A percentile compares a stretch with the other conserved stretches of the same genome.
Evolutionary conservation across 192 early-diverging fungal genomes (phyloP).

Genomic region (Powellomyces hirtus): DNA sequence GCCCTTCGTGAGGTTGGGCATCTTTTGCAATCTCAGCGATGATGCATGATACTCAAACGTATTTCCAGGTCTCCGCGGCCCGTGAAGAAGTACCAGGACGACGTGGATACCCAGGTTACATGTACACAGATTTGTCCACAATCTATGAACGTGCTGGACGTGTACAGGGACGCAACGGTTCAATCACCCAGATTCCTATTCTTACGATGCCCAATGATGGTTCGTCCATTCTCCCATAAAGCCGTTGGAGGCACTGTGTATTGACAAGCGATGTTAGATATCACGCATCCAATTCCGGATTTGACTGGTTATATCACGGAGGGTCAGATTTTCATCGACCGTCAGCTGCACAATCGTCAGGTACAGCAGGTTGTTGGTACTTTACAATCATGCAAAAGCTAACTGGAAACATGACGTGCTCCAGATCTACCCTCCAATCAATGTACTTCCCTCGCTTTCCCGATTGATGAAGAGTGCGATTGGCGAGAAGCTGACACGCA

Average conservation of each 20-base stretch:
- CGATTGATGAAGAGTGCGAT: slow-evolving; percentile 99
- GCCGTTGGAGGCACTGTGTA: background rate
- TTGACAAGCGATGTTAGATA: slow-evolving; percentile 57
- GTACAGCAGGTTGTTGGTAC: slow-evolving; percentile 15
- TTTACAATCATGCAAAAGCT: background rate
- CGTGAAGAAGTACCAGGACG: slow-evolving; percentile 99
- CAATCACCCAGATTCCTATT: slow-evolving; percentile 99
- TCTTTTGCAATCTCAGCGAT: background rate
- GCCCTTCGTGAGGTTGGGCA: slow-evolving; percentile 98
- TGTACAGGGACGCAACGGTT: slow-evolving; percentile 93
- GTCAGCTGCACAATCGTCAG: slow-evolving; percentile 97
- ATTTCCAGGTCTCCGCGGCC: slow-evolving; percentile 83
- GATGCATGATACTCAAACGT: no score
- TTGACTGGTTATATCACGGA: slow-evolving; percentile 99
- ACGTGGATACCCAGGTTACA: slow-evolving; percentile 99
- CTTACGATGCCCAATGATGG: slow-evolving; percentile 99
- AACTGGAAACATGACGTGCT: background rate
- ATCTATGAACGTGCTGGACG: slow-evolving; percentile 99
- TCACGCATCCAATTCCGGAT: slow-evolving; percentile 99
- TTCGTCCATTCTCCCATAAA: slow-evolving; percentile 16
- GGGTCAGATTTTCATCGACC: slow-evolving; percentile 99
- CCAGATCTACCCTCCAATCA: slow-evolving; percentile 97
- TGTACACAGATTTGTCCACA: slow-evolving; percentile 99
- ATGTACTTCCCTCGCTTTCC: slow-evolving; percentile 96
- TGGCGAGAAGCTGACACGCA: slow-evolving; percentile 95